phyloP scores from a whole-genome alignment of 352 stramenopile genomes.

The Globisporangium solare region DNA sequence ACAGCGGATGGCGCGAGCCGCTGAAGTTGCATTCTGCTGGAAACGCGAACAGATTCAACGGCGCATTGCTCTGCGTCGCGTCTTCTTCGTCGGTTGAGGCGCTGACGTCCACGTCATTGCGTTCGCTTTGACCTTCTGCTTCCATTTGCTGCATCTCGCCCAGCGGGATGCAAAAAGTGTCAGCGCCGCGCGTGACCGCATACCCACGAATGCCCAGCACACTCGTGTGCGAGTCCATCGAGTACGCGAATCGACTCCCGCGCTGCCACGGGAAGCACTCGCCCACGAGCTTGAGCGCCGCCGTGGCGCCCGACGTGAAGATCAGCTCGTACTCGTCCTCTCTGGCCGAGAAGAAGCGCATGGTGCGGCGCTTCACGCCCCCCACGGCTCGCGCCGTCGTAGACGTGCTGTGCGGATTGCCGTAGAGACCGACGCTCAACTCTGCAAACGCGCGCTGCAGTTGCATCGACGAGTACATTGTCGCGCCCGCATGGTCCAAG shows the following conservation, averaged over 20 bases:
- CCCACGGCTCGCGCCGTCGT: conserved; percentile 40
- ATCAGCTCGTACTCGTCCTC: conserved; percentile 76
- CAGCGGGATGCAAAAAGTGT: conserved; percentile 27
- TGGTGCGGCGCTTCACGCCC: conserved; percentile 34
- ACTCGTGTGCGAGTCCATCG: conserved; percentile 70
- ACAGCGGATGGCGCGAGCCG: conserved; percentile 41
- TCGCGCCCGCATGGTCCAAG: conserved; percentile 82
- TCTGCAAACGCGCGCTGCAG: conserved; percentile 44
- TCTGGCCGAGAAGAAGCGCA: conserved; percentile 61
- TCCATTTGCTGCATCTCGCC: conserved; percentile 36
- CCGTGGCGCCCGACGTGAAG: conserved; percentile 83
- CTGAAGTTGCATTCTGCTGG: conserved; percentile 81
- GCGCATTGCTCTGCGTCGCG: conserved; percentile 2
- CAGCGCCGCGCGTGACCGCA: conserved; percentile 23
- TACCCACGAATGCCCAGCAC: conserved; percentile 60
- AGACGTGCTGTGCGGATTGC: conserved; percentile 65
- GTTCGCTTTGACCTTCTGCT: not conserved
- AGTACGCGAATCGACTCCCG: conserved; percentile 48
- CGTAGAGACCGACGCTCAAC: conserved; percentile 45
- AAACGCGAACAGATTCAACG: conserved; percentile 54
- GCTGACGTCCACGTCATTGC: not conserved
- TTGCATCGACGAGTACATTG: conserved; percentile 67
- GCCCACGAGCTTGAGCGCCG: conserved; percentile 74
- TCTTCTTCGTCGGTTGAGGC: not conserved
- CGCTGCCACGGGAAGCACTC: conserved; percentile 74